phyloP scores from a whole-genome alignment of 1,284 basidiomycete genomes.

The Mycosarcoma mackinlayi region DNA sequence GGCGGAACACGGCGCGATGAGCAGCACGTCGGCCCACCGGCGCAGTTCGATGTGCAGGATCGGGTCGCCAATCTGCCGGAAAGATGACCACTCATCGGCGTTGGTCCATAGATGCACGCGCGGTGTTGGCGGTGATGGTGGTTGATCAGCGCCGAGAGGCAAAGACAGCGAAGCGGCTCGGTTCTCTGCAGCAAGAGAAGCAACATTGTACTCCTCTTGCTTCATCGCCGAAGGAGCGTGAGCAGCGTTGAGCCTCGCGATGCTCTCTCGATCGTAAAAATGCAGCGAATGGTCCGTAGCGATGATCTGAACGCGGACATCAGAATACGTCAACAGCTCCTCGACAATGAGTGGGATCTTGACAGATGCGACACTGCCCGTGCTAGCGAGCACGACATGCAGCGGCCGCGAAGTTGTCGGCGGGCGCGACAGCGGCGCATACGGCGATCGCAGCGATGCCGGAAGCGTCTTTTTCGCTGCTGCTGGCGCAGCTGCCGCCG shows the following conservation, averaged over 20 bases:
- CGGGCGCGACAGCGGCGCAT: slow-evolving; percentile 43
- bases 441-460: slow-evolving; percentile 57
- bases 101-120: slow-evolving; percentile 82
- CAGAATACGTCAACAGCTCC: slow-evolving; percentile 76
- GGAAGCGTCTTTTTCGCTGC: slow-evolving; percentile 20
- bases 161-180: slow-evolving; percentile 22
- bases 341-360: slow-evolving; percentile 89
- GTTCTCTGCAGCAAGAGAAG: slow-evolving; percentile 50
- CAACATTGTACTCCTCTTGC: slow-evolving; percentile 13
- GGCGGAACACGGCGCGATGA: slow-evolving; percentile 93
- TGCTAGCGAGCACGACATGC: slow-evolving; percentile 84
- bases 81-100: slow-evolving; percentile 84
- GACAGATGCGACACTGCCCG: slow-evolving; percentile 92
- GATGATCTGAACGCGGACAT: slow-evolving; percentile 84
- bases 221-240: neutral
- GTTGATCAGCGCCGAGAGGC: too few relatives aligned
- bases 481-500: neutral
- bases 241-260: slow-evolving; percentile 62
- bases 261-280: slow-evolving; percentile 77
- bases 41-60: slow-evolving; percentile 93
- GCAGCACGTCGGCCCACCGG: slow-evolving; percentile 93
- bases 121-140: slow-evolving; percentile 2
- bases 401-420: slow-evolving; percentile 47
- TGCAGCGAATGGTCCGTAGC: slow-evolving; percentile 81
- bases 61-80: slow-evolving; percentile 83